A percentile compares a stretch with the other conserved stretches of the same genome.
Evolutionary conservation across 345 rosid species (phyloP).

Genomic region (Gossypium australe): DNA sequence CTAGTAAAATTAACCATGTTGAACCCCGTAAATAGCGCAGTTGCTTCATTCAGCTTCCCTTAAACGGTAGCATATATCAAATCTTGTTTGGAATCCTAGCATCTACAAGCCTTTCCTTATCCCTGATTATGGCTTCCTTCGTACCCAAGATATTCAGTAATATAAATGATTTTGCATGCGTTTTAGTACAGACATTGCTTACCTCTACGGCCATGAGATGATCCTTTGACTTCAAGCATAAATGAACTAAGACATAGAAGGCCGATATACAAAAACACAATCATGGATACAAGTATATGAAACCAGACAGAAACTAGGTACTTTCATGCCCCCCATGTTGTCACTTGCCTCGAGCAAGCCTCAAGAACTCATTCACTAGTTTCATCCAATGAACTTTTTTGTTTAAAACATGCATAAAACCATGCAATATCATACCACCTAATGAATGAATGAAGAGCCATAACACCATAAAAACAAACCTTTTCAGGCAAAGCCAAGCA

Average conservation of each 20-base stretch:
- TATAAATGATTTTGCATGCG: background rate
- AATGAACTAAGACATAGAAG: background rate
- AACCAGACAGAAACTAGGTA: background rate
- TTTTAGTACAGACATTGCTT: background rate
- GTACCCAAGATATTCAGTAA: too few relatives aligned
- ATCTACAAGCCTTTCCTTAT: background rate
- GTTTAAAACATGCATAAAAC: background rate
- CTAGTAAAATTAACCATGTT: background rate
- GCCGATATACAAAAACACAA: background rate
- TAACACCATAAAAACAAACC: background rate
- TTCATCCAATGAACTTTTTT: background rate
- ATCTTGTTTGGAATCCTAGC: background rate
- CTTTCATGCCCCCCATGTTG: background rate
- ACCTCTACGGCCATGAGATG: background rate
- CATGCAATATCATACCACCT: background rate
- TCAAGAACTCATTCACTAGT: background rate
- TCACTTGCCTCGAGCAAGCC: background rate
- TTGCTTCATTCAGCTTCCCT: background rate
- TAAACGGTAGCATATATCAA: background rate
- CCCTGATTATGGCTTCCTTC: background rate
- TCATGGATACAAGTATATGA: background rate
- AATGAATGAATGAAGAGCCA: background rate
- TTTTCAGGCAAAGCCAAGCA: background rate
- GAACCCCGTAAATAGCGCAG: background rate
- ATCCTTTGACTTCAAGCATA: background rate